Evolutionary conservation across 208 protist species (phyloP), one percentile per base, ranked within the genome.

Genomic region (Trypanosoma cruzi): DNA sequence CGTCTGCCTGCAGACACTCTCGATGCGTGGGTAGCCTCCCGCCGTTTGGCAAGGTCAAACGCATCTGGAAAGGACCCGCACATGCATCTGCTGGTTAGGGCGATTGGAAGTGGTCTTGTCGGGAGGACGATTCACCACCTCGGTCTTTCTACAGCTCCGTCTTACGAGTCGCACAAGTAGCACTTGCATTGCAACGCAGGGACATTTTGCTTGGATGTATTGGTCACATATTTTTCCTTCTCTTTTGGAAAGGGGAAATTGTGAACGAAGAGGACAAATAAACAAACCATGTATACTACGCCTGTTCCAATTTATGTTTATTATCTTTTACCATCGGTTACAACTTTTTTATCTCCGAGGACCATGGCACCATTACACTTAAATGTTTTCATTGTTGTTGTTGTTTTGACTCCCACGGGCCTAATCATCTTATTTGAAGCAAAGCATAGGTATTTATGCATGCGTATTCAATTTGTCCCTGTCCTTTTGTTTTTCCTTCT

Each of bases 141-240:
- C 36, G 44, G 40, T 10, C 68, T 73, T 42, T 44, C 28, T 18
- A 37, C 37, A 3, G 58, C 68, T 6, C 52, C 60, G 16, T 59
- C 58, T 7, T 73, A 73, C 26, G 67, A 72, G 48, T 20, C 24
- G 40, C 54, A 22, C 1, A 46, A 57, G 62, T 57, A 63, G 20
- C 10, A 48, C 28, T 28, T 29, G 11, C 32, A 16, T 40, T 46
- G 8, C 0, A 29, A 3, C 5, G 11, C 22, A 48, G 32, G n/a
- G 22, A 28, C 4, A 62, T 22, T 22, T 5, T 31, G 34, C 31
- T 50, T 75, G 31, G 40, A 44, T 44, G 40, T 44, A 44, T 4
- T 44, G 18, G 26, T 14, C 28, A 56, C 14, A 31, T 13, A 28
- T 75, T 68, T 60, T 22, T 56, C 26, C 11, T 56, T 56, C 10